A percentile compares a stretch with the other conserved stretches of the same genome.
Evolutionary conservation across 768 basidiomycete genomes (phyloP).

Genomic region (Mycena polygramma): DNA sequence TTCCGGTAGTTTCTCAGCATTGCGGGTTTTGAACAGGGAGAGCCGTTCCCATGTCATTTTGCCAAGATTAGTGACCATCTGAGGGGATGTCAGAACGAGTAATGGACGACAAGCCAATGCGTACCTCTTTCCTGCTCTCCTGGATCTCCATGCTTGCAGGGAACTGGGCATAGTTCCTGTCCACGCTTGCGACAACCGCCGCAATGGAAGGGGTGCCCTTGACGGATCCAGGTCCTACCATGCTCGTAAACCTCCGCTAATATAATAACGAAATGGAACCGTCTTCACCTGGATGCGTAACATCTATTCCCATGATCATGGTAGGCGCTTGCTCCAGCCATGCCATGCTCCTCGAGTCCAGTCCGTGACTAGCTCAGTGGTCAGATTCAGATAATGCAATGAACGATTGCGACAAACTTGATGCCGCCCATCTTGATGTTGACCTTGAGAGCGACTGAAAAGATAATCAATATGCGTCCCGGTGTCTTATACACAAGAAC

Average conservation of each 20-base stretch:
- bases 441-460: slow-evolving; percentile 76
- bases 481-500: neutral
- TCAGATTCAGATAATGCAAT: neutral
- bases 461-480: neutral
- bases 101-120: slow-evolving; percentile 9
- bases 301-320: slow-evolving; percentile 88
- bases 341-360: slow-evolving; percentile 64
- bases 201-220: slow-evolving; percentile 81
- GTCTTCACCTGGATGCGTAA: slow-evolving; percentile 77
- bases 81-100: slow-evolving; percentile 4
- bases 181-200: slow-evolving; percentile 86
- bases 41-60: slow-evolving; percentile 80
- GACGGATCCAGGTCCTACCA: slow-evolving; percentile 65
- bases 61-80: slow-evolving; percentile 83
- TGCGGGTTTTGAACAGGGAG: slow-evolving; percentile 61
- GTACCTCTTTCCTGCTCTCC: slow-evolving; percentile 81
- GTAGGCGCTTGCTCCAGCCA: slow-evolving; percentile 75
- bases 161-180: slow-evolving; percentile 73
- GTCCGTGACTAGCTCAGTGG: slow-evolving; percentile 51
- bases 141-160: slow-evolving; percentile 83
- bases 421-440: slow-evolving; percentile 88
- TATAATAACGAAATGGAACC: too few relatives aligned
- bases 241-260: too few relatives aligned
- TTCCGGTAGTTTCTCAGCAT: slow-evolving; percentile 67
- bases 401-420: slow-evolving; percentile 60